phyloP scores from a whole-genome alignment of 352 stramenopile species.

The Globisporangium orthogonon region DNA sequence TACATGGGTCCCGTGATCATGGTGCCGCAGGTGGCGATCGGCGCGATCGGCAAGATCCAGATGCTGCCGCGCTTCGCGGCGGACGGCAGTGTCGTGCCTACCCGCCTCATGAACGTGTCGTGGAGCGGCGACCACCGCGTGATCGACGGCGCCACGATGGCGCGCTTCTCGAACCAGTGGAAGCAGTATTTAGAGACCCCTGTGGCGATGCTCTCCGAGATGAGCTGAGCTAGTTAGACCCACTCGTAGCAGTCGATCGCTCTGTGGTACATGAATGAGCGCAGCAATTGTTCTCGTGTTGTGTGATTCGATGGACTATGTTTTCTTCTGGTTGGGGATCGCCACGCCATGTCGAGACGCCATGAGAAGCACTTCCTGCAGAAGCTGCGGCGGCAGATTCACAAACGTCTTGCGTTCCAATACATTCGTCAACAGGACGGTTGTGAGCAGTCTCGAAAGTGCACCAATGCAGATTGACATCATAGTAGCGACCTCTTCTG shows the following conservation, averaged over 20 bases:
- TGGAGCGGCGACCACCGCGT: slow-evolving; percentile 98
- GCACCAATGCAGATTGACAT: neutral
- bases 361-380: slow-evolving; percentile 69
- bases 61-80: slow-evolving; percentile 91
- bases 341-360: slow-evolving; percentile 58
- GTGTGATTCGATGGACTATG: neutral
- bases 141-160: slow-evolving; percentile 97
- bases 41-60: slow-evolving; percentile 95
- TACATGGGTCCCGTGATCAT: slow-evolving; percentile 96
- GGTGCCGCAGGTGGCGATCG: slow-evolving; percentile 95
- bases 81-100: slow-evolving; percentile 79
- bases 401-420: slow-evolving; percentile 40
- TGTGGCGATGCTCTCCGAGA: slow-evolving; percentile 85
- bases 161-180: slow-evolving; percentile 95
- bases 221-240: slow-evolving; percentile 45
- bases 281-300: neutral
- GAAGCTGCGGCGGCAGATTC: slow-evolving; percentile 39
- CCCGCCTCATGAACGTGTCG: slow-evolving; percentile 94
- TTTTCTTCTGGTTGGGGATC: slow-evolving; percentile 52
- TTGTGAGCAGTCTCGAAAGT: neutral
- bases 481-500: too few species aligned
- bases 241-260: too few species aligned
- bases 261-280: neutral
- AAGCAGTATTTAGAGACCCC: slow-evolving; percentile 96
- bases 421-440: neutral